These are phyloP conservation scores for Capsella rubella DNA, from an alignment of 441 rosid genomes.

Conservation along the genomic window DNA sequence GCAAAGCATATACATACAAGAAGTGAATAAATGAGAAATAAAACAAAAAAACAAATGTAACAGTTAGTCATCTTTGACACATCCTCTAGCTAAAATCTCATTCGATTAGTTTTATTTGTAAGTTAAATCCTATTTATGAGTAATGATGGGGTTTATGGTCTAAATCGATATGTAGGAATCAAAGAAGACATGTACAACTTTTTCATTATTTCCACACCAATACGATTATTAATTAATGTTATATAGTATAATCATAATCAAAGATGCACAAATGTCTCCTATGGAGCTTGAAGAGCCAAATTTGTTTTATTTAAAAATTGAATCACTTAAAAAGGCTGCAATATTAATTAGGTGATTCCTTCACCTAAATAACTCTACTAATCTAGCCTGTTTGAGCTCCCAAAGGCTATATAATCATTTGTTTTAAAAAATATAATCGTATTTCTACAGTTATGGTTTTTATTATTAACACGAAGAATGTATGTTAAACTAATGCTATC, in stretches of 20 bases:
- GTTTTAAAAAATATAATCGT: not conserved
- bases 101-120: conserved; percentile 20
- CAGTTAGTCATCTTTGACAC: not conserved
- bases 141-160: conserved; percentile 32
- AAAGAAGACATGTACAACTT: conserved; percentile 41
- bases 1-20: not conserved
- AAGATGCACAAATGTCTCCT: conserved; percentile 33
- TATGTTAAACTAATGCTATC: not conserved
- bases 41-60: not conserved
- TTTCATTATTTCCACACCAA: conserved; percentile 18
- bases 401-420: conserved; percentile 26
- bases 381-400: conserved; percentile 29
- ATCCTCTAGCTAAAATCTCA: conserved; percentile 14
- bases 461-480: conserved; percentile 17
- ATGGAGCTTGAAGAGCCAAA: conserved; percentile 44
- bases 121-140: conserved; percentile 12
- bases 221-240: conserved; percentile 2
- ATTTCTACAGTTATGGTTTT: not conserved
- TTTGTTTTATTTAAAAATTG: conserved; percentile 26
- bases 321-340: conserved; percentile 29
- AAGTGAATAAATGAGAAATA: not conserved
- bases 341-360: conserved; percentile 25
- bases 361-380: conserved; percentile 33
- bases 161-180: conserved; percentile 38
- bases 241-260: not conserved